These are phyloP conservation scores for Hymenoscyphus fraxineus DNA, from an alignment of 2,329 filamentous ascomycete species.

Conservation along the genomic window DNA sequence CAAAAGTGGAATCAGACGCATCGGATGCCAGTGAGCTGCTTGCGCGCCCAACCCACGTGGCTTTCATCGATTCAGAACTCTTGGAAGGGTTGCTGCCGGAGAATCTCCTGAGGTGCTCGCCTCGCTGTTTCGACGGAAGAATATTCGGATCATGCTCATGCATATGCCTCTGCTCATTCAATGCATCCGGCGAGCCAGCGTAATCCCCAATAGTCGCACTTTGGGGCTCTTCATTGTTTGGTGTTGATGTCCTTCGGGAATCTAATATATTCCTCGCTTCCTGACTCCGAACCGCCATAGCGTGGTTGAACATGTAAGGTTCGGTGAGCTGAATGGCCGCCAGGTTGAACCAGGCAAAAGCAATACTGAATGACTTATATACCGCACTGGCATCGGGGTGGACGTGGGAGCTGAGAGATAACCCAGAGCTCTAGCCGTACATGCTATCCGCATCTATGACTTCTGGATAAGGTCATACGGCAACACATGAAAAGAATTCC, in stretches of 20 bases:
- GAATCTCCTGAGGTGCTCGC: background rate
- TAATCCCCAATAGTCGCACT: background rate
- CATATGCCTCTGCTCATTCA: background rate
- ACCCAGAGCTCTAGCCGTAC: background rate
- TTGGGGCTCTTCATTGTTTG: background rate
- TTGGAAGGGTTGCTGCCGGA: background rate
- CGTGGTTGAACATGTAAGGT: background rate
- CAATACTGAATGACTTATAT: conserved; percentile 5
- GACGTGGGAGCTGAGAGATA: background rate
- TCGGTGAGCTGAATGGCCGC: background rate
- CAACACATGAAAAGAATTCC: background rate
- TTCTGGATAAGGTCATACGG: background rate
- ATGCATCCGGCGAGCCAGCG: background rate
- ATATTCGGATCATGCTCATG: background rate
- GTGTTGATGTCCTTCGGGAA: background rate
- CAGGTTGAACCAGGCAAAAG: background rate
- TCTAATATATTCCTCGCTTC: background rate
- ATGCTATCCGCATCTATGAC: background rate
- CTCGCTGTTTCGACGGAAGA: conserved; percentile 2
- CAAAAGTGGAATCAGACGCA: background rate
- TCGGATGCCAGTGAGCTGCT: background rate
- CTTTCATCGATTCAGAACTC: background rate
- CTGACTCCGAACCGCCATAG: background rate
- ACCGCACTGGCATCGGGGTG: conserved; percentile 5
- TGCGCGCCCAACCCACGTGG: background rate